Base-by-base conservation (phyloP, 2,329 filamentous ascomycete species). In the Fusarium cyanostomum region DNA sequence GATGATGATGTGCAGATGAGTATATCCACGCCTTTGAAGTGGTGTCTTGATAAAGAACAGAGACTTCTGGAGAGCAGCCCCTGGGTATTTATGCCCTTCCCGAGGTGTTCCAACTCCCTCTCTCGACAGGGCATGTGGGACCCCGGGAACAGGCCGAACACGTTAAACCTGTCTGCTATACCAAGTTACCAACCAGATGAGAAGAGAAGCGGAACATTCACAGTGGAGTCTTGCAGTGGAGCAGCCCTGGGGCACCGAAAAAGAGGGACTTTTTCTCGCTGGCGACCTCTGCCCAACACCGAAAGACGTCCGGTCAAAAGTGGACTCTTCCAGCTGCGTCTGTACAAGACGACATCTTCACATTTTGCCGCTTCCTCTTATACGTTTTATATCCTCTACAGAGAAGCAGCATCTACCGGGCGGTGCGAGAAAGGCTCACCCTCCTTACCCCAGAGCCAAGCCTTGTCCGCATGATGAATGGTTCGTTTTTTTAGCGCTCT, bases 291-390 rank as follows among this genome's bases (percentile, higher is more conserved):
- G 49, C 58, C 50, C 42, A 46, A 70, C 43, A 35, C 67, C 67
- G 67, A 70, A 62, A 70, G 67, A 70, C 59, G 56, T 66, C 67
- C 67, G 67, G 59, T 21, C 52, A 66, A 66, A 59, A 66, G 65
- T 59, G 67, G 62, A 33, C 35, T 64, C 56, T 37, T 44, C 35
- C 41, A 38, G 50, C 18, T 59, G 18, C 39, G 18, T 39, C 44
- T 45, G 8, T 27, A 34, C 18, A 59, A 45, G 54, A 49, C 24
- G 58, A 64, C 66, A 13, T 42, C 62, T 38, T 66, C 55, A 64
- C 21, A 51, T 66, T 56, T 66, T 66, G 60, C 63, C 34, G 15
- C 43, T n/a, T 66, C 5, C 16, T 21, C 5, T n/a, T 13, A 43
- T 28, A 34, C 54, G 63, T 66, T 66, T 66, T 66, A 53, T 64